A percentile compares a stretch with the other conserved stretches of the same genome.
Conservation (phyloP, 2,329 filamentous ascomycete species). For the Colletotrichum kahawae region DNA sequence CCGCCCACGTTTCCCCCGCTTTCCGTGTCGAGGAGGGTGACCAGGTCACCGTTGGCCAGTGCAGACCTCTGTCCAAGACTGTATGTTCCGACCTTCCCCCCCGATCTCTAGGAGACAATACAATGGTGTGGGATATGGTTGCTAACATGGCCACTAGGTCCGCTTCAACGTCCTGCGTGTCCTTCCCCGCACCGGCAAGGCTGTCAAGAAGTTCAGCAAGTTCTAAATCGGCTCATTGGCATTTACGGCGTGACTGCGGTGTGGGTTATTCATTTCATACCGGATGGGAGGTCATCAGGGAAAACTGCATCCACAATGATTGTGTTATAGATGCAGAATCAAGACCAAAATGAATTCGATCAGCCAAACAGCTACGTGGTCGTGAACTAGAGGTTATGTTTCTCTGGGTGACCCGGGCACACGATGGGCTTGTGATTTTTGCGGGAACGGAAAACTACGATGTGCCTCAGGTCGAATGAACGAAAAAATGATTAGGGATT, state of each 20-base stretch:
- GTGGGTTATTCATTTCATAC: slow-evolving; percentile 45
- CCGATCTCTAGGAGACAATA: neutral
- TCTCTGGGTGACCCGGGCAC: slow-evolving; percentile 20
- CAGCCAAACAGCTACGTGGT: slow-evolving; percentile 40
- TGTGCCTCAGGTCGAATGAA: slow-evolving; percentile 21
- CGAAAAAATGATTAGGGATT: slow-evolving; percentile 21
- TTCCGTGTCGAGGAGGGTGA: slow-evolving; percentile 99
- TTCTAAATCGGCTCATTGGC: slow-evolving; percentile 76
- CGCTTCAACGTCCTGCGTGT: slow-evolving; percentile 99
- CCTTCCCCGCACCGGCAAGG: slow-evolving; percentile 95
- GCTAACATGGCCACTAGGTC: slow-evolving; percentile 60
- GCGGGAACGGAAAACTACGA: slow-evolving; percentile 23
- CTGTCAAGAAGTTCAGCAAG: slow-evolving; percentile 97
- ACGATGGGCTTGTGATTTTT: slow-evolving; percentile 23
- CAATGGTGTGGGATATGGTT: neutral
- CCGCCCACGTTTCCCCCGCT: slow-evolving; percentile 97
- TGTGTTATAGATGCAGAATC: slow-evolving; percentile 48
- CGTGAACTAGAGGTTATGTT: slow-evolving; percentile 28
- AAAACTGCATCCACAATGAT: slow-evolving; percentile 35
- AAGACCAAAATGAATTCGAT: slow-evolving; percentile 27
- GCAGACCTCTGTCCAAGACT: slow-evolving; percentile 99
- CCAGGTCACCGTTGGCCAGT: slow-evolving; percentile 99
- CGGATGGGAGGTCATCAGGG: slow-evolving; percentile 27
- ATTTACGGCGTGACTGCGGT: slow-evolving; percentile 57
- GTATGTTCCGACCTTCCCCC: slow-evolving; percentile 63